These are phyloP conservation scores for Ceratocystis huliohia DNA, from an alignment of 2,329 filamentous ascomycete species.

Conservation along the genomic window DNA sequence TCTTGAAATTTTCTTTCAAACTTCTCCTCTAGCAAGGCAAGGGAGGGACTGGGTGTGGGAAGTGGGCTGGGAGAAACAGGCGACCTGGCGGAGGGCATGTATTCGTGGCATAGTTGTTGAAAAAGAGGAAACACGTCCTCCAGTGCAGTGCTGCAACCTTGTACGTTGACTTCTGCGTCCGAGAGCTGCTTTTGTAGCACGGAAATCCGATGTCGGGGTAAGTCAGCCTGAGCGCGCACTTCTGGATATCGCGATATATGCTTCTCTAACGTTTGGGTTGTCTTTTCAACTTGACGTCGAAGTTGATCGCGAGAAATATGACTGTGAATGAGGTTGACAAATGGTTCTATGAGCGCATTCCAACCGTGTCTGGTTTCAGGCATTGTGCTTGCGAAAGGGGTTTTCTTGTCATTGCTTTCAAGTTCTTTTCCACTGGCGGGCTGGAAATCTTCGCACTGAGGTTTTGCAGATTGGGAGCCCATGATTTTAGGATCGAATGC, in stretches of 20 bases:
- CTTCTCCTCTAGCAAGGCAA: neutral
- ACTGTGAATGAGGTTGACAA: neutral
- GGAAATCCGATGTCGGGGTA: conserved; percentile 7
- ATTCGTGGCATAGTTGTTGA: neutral
- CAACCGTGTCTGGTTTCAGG: neutral
- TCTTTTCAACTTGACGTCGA: neutral
- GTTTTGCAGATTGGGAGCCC: too few relatives aligned
- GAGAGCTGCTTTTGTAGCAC: conserved; percentile 1
- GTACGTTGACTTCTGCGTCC: neutral
- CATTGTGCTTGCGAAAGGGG: too few relatives aligned
- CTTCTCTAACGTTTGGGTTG: conserved; percentile 7
- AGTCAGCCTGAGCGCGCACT: conserved; percentile 6
- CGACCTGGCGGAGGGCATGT: neutral
- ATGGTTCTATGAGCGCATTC: neutral
- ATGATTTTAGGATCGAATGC: too few relatives aligned
- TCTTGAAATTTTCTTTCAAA: neutral
- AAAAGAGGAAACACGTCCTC: neutral
- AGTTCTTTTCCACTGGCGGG: too few relatives aligned
- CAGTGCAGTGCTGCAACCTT: neutral
- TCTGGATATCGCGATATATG: conserved; percentile 13
- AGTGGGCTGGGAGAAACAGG: neutral
- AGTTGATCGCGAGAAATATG: conserved; percentile 1
- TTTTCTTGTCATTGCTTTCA: neutral
- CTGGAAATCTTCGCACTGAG: too few relatives aligned
- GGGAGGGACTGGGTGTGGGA: neutral